These are phyloP conservation scores for Cyberlindnera maclurae DNA, from an alignment of 805 yeast species.

Conservation along the genomic window DNA sequence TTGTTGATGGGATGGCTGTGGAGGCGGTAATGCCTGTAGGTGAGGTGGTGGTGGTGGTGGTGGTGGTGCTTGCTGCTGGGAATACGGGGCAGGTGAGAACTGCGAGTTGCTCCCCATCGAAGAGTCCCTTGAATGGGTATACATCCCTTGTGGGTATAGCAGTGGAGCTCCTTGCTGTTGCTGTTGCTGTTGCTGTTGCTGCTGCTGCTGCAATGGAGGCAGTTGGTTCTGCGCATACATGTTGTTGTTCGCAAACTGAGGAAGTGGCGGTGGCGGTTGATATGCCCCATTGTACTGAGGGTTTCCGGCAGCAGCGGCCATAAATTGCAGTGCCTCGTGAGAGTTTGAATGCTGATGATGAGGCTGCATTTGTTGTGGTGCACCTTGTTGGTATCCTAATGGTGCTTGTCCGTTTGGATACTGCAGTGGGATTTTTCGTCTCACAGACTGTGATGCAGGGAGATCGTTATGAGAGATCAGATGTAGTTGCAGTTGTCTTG, in stretches of 20 bases:
- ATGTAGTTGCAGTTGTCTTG: conserved; percentile 73
- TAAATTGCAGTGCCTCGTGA: conserved; percentile 15
- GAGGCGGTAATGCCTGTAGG: conserved; percentile 1
- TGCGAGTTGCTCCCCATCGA: conserved; percentile 9
- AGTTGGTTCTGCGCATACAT: conserved; percentile 12
- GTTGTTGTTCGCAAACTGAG: background rate
- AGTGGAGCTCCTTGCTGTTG: conserved; percentile 7
- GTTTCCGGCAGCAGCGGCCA: conserved; percentile 11
- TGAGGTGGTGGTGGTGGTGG: conserved; percentile 2
- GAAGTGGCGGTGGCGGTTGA: conserved; percentile 5
- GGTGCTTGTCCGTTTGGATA: conserved; percentile 22
- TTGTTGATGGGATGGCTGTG: background rate
- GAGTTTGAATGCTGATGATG: conserved; percentile 4
- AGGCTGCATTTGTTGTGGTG: conserved; percentile 7
- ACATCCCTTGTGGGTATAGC: conserved; percentile 8
- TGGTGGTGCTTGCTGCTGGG: conserved; percentile 2
- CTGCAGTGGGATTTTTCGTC: conserved; percentile 27
- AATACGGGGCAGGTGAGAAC: conserved; percentile 7
- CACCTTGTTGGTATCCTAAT: conserved; percentile 30
- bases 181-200: conserved; percentile 7
- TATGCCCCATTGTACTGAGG: conserved; percentile 3
- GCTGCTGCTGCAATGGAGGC: conserved; percentile 16
- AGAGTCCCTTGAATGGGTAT: conserved; percentile 11
- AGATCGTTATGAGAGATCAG: conserved; percentile 40
- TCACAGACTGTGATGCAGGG: conserved; percentile 27